phyloP scores from a whole-genome alignment of 2,329 filamentous ascomycete species.

The Didymella glomerata region DNA sequence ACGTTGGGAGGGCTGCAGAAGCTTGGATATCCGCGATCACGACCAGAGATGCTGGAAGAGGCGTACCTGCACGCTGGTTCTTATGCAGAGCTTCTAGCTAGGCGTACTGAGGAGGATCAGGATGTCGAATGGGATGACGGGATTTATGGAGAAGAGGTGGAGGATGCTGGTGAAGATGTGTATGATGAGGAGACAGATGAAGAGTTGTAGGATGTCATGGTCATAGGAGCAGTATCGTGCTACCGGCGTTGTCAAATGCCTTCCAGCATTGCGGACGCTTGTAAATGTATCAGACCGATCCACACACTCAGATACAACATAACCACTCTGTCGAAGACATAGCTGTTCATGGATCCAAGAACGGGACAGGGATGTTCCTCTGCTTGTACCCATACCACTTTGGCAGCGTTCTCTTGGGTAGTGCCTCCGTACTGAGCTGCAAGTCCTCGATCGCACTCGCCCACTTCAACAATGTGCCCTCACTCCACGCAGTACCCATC shows the following conservation, averaged over 20 bases:
- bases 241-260: background rate
- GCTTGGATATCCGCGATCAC: background rate
- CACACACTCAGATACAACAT: background rate
- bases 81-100: background rate
- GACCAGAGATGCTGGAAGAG: slow-evolving; percentile 6
- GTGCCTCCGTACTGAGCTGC: slow-evolving; percentile 29
- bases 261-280: background rate
- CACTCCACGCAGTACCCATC: slow-evolving; percentile 69
- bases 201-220: background rate
- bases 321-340: background rate
- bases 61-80: slow-evolving; percentile 2
- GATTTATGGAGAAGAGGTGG: background rate
- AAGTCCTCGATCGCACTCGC: slow-evolving; percentile 61
- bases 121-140: background rate
- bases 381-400: slow-evolving; percentile 51
- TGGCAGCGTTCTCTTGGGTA: slow-evolving; percentile 41
- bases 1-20: background rate
- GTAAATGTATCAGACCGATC: background rate
- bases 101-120: background rate
- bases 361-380: slow-evolving; percentile 49
- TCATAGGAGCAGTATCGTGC: background rate
- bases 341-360: background rate
- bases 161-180: background rate
- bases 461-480: slow-evolving; percentile 66
- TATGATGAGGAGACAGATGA: background rate